Conservation (phyloP, 495 filamentous ascomycete genomes). For the Neurospora sp. region DNA sequence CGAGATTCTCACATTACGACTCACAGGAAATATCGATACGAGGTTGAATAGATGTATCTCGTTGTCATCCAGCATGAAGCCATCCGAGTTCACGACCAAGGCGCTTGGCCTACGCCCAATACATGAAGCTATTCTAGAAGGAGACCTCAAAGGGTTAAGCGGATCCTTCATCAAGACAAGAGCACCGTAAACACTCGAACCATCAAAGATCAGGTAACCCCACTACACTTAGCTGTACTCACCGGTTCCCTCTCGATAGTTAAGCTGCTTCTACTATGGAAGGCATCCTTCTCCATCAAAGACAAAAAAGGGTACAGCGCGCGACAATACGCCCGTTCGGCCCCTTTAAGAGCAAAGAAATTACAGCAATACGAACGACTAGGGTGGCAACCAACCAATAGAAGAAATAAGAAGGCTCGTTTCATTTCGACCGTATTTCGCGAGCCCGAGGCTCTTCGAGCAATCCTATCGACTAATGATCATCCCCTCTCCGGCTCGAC, state of each 20-base stretch:
- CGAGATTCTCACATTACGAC: too few relatives aligned
- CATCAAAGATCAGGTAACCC: not conserved
- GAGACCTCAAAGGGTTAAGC: not conserved
- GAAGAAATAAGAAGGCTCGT: too few relatives aligned
- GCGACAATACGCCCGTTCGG: not conserved
- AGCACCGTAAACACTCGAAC: not conserved
- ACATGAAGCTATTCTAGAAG: not conserved
- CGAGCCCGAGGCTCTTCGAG: not conserved
- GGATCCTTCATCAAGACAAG: not conserved
- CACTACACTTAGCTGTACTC: not conserved
- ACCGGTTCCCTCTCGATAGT: not conserved
- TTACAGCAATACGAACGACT: not conserved
- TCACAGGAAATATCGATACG: too few relatives aligned
- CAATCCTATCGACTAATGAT: not conserved
- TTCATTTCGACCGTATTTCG: not conserved
- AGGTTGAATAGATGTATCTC: too few relatives aligned
- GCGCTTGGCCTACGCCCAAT: not conserved
- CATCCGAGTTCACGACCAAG: not conserved
- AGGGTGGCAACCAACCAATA: not conserved
- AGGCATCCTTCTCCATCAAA: not conserved
- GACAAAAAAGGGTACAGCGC: not conserved
- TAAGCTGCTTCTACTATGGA: not conserved
- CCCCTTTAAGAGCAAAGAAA: not conserved
- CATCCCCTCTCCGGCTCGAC: not conserved
- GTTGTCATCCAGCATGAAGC: not conserved